Evolutionary conservation across 176 grass and related monocot genomes (phyloP).

Genomic region (Themeda triandra): DNA sequence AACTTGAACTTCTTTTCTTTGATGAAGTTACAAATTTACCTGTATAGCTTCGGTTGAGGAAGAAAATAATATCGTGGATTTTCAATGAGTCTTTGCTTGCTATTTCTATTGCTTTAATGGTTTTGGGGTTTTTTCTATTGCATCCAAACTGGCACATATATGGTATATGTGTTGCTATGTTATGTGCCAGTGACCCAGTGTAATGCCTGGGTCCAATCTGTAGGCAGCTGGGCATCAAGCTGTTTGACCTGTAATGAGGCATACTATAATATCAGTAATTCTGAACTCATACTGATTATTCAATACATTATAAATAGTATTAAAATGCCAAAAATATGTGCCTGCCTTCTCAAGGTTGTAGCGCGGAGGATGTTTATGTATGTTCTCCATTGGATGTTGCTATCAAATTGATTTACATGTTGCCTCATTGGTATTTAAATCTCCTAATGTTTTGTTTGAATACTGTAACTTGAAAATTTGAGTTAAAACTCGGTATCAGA

Average conservation of each 20-base stretch:
- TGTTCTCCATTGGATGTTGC: background rate
- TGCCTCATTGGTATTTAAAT: background rate
- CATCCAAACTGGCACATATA: background rate
- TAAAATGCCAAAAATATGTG: background rate
- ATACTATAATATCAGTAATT: background rate
- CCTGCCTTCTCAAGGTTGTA: slow-evolving; percentile 15
- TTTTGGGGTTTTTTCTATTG: background rate
- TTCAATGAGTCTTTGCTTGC: background rate
- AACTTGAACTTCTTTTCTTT: background rate
- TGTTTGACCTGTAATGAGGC: background rate
- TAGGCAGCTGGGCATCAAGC: background rate
- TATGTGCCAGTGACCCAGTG: background rate
- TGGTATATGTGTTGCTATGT: background rate
- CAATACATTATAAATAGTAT: background rate
- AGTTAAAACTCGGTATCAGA: background rate
- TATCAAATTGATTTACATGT: slow-evolving; percentile 7
- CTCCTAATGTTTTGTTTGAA: background rate
- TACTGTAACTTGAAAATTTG: background rate
- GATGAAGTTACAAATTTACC: background rate
- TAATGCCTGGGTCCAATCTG: background rate
- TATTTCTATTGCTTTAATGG: background rate
- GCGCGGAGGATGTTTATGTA: background rate
- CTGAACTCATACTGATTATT: background rate
- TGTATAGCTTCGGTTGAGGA: slow-evolving; percentile 10
- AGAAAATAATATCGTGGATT: background rate